Evolutionary conservation across 169 alveolate genomes (phyloP), one percentile per base, ranked within the genome.

Genomic region (Plasmodium adleri): DNA sequence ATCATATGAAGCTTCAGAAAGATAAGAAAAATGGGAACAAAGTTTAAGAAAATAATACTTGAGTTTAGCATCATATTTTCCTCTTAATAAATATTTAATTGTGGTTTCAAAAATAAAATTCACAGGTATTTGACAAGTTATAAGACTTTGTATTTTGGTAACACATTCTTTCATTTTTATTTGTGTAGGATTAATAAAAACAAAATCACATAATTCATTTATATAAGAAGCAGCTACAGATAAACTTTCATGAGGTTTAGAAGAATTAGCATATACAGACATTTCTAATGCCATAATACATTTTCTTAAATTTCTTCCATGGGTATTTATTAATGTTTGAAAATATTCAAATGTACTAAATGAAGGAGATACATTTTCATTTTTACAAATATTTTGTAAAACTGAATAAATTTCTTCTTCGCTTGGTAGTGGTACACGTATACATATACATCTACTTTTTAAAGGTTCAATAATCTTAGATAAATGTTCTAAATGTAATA

Each of bases 391-490:
- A 76, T 76, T 50, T 47, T 63, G 63, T 76, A 76, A 9, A 0
- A 76, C 88, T 13, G 17, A 10, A 32, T 63, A 17, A 22, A 93
- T 95, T 88, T 95, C 99, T 1, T 88, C 93, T 56, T 92, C 90
- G 24, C 96, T 74, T 15, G 99, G 99, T 28, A 99, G 95, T 52
- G 99, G 98, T 26, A 97, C 98, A 72, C 99, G 95, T 15, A 98
- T 96, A 72, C 98, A 92, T 32, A 98, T 93, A 88, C 99, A 97
- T 80, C 99, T 96, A 71, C 98, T 95, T 92, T 98, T 95, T 39
- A 97, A 76, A n/a, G 99, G 99, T 45, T 94, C 95, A 49, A 97
- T 97, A 15, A 98, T 91, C 58, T 92, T 74, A 12, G 97, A 95
- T 54, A 94, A 89, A 64, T 95, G 96, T 20, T 97, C 97, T 56